Conservation (phyloP, 345 rosid species). For the Garcia nutans region DNA sequence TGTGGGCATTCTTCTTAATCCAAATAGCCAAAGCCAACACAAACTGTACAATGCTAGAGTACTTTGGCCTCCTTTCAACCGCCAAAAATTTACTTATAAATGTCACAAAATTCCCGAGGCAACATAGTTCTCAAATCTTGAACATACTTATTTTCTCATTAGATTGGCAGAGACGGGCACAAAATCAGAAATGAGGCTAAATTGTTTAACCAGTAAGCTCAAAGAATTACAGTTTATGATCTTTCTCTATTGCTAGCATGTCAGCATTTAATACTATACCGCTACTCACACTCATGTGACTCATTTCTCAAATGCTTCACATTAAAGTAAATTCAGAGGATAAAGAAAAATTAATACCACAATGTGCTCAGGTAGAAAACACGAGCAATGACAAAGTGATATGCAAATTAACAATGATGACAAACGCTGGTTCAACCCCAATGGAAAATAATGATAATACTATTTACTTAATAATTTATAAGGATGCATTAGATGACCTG, state of each 20-base stretch:
- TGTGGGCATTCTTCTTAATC: no score
- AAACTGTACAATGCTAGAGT: background rate
- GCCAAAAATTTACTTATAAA: background rate
- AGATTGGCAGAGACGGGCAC: background rate
- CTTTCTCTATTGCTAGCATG: background rate
- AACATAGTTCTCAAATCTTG: background rate
- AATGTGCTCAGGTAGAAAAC: background rate
- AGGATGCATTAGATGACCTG: slow-evolving; percentile 46
- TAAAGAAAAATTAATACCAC: background rate
- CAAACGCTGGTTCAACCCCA: background rate
- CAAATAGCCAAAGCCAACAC: no score
- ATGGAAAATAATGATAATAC: background rate
- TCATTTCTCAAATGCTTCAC: background rate
- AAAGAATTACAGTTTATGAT: background rate
- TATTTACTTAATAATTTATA: background rate
- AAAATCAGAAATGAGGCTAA: background rate
- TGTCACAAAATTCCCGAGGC: background rate
- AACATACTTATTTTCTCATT: background rate
- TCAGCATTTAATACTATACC: background rate
- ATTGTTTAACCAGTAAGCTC: background rate
- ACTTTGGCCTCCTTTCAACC: background rate
- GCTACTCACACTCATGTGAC: background rate
- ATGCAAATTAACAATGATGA: background rate
- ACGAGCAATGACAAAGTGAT: background rate
- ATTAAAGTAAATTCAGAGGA: background rate